Base-by-base conservation (phyloP, 2,329 filamentous ascomycete genomes). In the Colletotrichum sp. region DNA sequence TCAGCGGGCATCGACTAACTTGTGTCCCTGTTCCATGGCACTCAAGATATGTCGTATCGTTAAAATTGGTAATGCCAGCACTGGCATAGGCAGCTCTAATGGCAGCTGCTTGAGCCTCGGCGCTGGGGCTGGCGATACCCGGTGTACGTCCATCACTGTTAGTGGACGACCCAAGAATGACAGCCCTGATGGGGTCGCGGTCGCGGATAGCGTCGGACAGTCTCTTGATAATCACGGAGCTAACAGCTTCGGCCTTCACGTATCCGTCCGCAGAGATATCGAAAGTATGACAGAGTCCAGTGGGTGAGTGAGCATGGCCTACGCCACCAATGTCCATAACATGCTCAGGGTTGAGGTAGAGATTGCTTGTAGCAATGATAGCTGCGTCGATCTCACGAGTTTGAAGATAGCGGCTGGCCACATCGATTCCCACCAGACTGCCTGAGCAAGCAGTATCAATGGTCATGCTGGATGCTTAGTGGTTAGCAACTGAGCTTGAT, bases 391-490 rank as follows among this genome's bases (percentile, higher is more conserved):
- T 55, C 28, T 82, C 79, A 7, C 80, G 72, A 5, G 73, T 71
- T 12, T 79, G 78, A 6, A 86, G 76, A 10, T 67, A 78, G 24
- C 81, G 80, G 10, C 80, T 79, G 4, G 89, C 90, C 52, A 89
- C 16, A 18, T 69, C 52, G 4, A 69, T 10, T 21, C 52, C 52
- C 4, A 21, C 28, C 8, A 70, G 13, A 2, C 12, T 15, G 8
- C 32, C 52, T 24, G 89, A 91, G 80, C 91, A 92, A 21, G 89
- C 91, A 1, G 91, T 92, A 68, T 92, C 90, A 13, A 92, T 81
- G 0, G 89, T 91, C 80, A 91, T 86, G 78, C 88, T 90, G 1
- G 6, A 26, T 0, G 26, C 1, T 60, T 13, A 60, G 57, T 60
- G 26, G 12, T 26, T n/a, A 26, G 16, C 12, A 57, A 5, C 24